A percentile compares a stretch with the other conserved stretches of the same genome.
Conservation (phyloP, 208 protist genomes). For the Angomonas ambiguus region DNA sequence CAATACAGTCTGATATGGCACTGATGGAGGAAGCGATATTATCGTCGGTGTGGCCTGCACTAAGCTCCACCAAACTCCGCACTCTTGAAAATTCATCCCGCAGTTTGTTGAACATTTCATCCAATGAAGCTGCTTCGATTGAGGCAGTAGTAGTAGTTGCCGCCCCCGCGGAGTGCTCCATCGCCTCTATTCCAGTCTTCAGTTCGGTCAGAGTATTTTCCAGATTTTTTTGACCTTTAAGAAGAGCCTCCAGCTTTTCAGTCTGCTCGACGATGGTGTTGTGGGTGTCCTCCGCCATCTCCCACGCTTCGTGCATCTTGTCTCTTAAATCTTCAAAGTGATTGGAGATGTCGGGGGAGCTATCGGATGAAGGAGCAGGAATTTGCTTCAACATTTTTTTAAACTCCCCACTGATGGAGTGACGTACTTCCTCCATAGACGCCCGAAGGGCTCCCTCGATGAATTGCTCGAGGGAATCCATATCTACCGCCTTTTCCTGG, state of each 20-base stretch:
- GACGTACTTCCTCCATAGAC: conserved; percentile 51
- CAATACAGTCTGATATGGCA: not conserved
- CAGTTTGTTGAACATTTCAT: not conserved
- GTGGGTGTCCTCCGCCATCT: not conserved
- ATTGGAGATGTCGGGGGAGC: not conserved
- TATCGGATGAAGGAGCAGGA: not conserved
- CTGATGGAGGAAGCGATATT: not conserved
- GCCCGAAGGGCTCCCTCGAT: conserved; percentile 48
- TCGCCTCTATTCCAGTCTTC: not conserved
- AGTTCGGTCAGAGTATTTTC: not conserved
- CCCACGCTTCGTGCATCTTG: not conserved
- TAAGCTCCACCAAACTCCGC: not conserved
- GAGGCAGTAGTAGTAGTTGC: no score
- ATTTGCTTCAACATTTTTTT: not conserved
- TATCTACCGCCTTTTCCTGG: conserved; percentile 9
- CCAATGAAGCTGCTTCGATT: not conserved
- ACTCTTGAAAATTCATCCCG: not conserved
- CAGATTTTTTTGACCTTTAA: not conserved
- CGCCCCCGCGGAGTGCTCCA: not conserved
- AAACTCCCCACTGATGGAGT: conserved; percentile 24
- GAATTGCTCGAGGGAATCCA: conserved; percentile 26
- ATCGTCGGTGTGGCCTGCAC: not conserved
- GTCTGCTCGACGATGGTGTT: not conserved
- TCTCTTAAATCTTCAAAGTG: not conserved
- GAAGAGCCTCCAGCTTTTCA: not conserved